A percentile compares a stretch with the other conserved stretches of the same genome.
These are phyloP conservation scores for Ampelomyces quisqualis DNA, from an alignment of 2,329 filamentous ascomycete genomes.

Conservation along the genomic window DNA sequence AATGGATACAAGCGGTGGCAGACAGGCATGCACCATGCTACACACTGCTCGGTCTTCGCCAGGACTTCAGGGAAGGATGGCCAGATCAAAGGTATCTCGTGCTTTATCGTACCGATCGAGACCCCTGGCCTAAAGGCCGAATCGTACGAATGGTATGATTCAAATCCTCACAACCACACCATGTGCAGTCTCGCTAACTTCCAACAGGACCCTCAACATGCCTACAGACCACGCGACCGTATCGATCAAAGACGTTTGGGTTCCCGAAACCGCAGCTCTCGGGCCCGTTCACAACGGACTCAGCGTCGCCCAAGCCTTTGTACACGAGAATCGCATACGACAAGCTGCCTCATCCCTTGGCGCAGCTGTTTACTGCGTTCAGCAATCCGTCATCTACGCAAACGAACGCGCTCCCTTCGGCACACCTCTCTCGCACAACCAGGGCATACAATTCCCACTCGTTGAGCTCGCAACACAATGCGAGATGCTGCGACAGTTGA, in stretches of 20 bases:
- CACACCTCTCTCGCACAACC: slow-evolving; percentile 58
- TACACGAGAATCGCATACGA: slow-evolving; percentile 66
- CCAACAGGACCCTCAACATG: slow-evolving; percentile 61
- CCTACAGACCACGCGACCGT: slow-evolving; percentile 66
- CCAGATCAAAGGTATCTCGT: slow-evolving; percentile 58
- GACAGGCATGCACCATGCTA: slow-evolving; percentile 62
- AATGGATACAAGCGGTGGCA: slow-evolving; percentile 66
- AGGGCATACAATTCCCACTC: slow-evolving; percentile 65
- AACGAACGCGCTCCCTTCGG: slow-evolving; percentile 57
- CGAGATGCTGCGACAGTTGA: slow-evolving; percentile 62
- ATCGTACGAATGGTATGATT: slow-evolving; percentile 57
- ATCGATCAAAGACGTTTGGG: slow-evolving; percentile 57
- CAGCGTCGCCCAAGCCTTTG: slow-evolving; percentile 64
- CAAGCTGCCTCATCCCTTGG: slow-evolving; percentile 63
- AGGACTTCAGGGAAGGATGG: slow-evolving; percentile 58
- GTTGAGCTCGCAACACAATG: slow-evolving; percentile 63
- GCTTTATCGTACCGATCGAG: slow-evolving; percentile 59
- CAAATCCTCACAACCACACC: background rate
- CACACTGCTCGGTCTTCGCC: slow-evolving; percentile 64
- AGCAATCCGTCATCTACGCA: slow-evolving; percentile 59
- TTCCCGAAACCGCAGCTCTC: slow-evolving; percentile 56
- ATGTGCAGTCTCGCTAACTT: slow-evolving; percentile 6
- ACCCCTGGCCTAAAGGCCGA: slow-evolving; percentile 56
- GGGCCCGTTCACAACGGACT: slow-evolving; percentile 57
- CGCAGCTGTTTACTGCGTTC: slow-evolving; percentile 61